Base-by-base conservation (phyloP, 805 yeast genomes). In the Pichia heedii region DNA sequence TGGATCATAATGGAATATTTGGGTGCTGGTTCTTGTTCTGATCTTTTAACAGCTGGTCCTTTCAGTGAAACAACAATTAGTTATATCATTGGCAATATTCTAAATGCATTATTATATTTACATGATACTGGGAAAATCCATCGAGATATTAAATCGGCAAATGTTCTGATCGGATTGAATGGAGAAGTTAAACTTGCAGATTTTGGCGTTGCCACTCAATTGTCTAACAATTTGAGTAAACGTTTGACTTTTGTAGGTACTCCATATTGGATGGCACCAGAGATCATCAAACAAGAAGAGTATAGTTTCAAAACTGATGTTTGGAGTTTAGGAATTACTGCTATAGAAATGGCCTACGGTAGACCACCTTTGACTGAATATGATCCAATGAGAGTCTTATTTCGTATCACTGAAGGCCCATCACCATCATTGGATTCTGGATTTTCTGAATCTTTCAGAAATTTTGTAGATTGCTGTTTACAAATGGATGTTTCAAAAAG, bases 141-240 rank as follows among this genome's bases (percentile, higher is more conserved):
- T 58, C 66, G 97, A 47, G 97, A 90, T 60, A 84, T 90, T 42
- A 90, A 89, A 58, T 95, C 97, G 2, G 97, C 96, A 0, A 90
- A 90, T 59, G 77, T 90, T 21, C 65, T 90, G 29, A 60, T 89
- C 16, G 79, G 86, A 18, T 72, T 73, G 2, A 63, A 70, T 12
- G 89, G 94, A 3, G 79, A 74, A 10, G 90, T 87, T 13, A 93
- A 90, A 54, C 71, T 90, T 39, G 97, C 96, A 2, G 98, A 90
- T 61, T 90, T 90, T 62, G 97, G 97, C 1, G 96, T 90, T 11
- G 95, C 97, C 1, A 85, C 97, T 1, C 84, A 80, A 52, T 69
- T 64, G 5, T 70, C 79, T 2, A 80, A 79, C 41, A 70, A 75
- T 52, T 63, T 76, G 45, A 69, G 76, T 16, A 69, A 77, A 45